A percentile compares a stretch with the other conserved stretches of the same genome.
Conservation (phyloP, 1,284 basidiomycete species). For the Cryptococcus deneoformans region DNA sequence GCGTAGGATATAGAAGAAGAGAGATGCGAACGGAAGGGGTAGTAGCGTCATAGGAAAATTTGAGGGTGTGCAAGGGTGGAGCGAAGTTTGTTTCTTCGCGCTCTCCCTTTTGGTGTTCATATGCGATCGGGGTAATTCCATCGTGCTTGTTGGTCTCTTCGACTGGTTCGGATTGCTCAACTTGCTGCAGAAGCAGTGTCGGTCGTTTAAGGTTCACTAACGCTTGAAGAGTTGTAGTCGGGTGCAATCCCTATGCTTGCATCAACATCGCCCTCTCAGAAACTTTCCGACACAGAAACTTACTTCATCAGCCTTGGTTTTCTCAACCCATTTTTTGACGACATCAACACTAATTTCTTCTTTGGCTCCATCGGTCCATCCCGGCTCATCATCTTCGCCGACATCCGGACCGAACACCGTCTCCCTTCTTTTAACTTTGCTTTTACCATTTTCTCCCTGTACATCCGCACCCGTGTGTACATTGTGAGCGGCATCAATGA, state of each 20-base stretch:
- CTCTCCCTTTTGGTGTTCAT: conserved; percentile 1
- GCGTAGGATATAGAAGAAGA: conserved; percentile 67
- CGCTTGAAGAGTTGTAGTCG: conserved; percentile 85
- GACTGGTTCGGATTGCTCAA: conserved; percentile 29
- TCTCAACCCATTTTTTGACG: conserved; percentile 77
- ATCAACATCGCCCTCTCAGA: background rate
- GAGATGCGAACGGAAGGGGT: conserved; percentile 74
- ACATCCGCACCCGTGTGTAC: background rate
- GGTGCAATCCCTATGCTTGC: conserved; percentile 61
- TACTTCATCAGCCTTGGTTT: conserved; percentile 70
- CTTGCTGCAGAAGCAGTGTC: conserved; percentile 68
- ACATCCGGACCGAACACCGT: conserved; percentile 71
- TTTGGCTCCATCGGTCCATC: conserved; percentile 38
- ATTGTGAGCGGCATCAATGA: conserved; percentile 37
- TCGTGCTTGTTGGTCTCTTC: conserved; percentile 6
- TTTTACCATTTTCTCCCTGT: conserved; percentile 6
- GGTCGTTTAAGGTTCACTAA: conserved; percentile 88
- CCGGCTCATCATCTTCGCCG: conserved; percentile 55
- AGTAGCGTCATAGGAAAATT: conserved; percentile 86
- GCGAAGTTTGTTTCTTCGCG: background rate
- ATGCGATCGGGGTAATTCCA: conserved; percentile 38
- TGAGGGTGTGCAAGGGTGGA: conserved; percentile 60
- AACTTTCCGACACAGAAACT: conserved; percentile 10
- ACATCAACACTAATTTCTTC: conserved; percentile 67
- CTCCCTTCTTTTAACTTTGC: conserved; percentile 54